Evolutionary conservation across 768 basidiomycete species (phyloP), one percentile per base, ranked within the genome.

Genomic region (Phanerochaete sordida): DNA sequence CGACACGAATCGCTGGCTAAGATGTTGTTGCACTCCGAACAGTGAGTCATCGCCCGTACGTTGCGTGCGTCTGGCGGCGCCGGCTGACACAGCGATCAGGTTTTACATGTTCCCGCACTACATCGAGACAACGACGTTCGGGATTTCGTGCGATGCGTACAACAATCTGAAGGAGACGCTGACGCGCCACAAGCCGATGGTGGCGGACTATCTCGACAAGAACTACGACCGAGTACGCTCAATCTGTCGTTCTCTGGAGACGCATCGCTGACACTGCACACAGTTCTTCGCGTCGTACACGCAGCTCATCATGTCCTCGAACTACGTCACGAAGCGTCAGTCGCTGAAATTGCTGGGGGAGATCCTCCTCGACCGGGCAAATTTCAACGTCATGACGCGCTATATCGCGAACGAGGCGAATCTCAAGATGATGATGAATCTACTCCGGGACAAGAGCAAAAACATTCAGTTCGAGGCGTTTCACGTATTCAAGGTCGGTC

Each of bases 341-440:
- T 98, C 95, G 1, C 85, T 99, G 67, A 99, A 99, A 75, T 85
- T 98, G 6, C 85, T 99, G 1, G 97, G 97, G 63, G 97, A 99
- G 75, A 98, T 98, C 75, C 80, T 98, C 7, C 86, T 99, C 47
- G 97, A 99, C 75, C 87, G 97, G 28, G 94, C 95, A 49, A 99
- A 99, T 75, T 98, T 98, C 80, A 93, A 83, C 65, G 93, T 98
- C 69, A 99, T 99, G 97, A 98, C 97, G 0, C 84, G 89, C 7
- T 99, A 98, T 72, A 99, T 99, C 66, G 85, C 93, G 9, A 88
- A 88, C 68, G 97, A 98, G 70, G 89, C 87, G 28, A 99, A 98
- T 72, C 81, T 99, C 64, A 98, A 98, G 87, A 93, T 96, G 89
- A 97, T 99, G 93, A 99, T 99, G 97, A 98, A 98, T 74, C 82